Evolutionary conservation across 495 filamentous ascomycete species (phyloP), one percentile per base, ranked within the genome.

Genomic region (Parathielavia appendiculata): DNA sequence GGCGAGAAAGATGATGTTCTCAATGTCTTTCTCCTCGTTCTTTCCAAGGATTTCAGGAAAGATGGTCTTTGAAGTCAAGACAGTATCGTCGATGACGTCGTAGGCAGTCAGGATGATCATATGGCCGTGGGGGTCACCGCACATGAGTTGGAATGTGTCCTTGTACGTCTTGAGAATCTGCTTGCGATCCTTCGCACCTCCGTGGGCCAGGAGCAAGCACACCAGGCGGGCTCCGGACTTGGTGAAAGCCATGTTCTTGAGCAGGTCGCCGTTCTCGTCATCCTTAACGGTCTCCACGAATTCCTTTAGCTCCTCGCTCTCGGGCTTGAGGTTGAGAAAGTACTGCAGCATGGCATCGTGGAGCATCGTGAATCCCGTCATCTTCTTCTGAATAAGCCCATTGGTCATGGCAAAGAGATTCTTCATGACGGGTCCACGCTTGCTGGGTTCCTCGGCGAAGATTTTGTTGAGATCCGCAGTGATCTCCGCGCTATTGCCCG

Each of bases 261-360:
- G 81, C 51, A 96, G 73, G 69, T 96, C 90, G 44, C 89, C 87
- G 54, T 88, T 87, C 65, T 92, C 91, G 58, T 97, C 92, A 39
- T 87, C 86, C 75, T 93, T 95, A 62, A 97, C 76, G 50, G 95
- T 74, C 66, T 97, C 92, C 49, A 96, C 76, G 66, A 93, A 97
- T 62, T 96, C 91, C 40, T 80, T 88, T 40, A 86, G 79, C 69
- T 96, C 92, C 41, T 84, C 82, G 63, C 83, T 88, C 19, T 86
- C 90, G 13, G 83, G 77, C 50, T 85, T 86, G 46, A 84, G 81
- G 67, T 87, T 91, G 47, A 90, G 78, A 73, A 91, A 93, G 70
- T 97, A 97, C 68, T 99, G 91, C 48, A 97, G 82, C 92, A 97
- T 95, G 20, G 93, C 95, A 62, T 95, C 92, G 71, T 99, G 95